Conservation (phyloP, 2,329 filamentous ascomycete species). For the Dactylonectria estremocensis region DNA sequence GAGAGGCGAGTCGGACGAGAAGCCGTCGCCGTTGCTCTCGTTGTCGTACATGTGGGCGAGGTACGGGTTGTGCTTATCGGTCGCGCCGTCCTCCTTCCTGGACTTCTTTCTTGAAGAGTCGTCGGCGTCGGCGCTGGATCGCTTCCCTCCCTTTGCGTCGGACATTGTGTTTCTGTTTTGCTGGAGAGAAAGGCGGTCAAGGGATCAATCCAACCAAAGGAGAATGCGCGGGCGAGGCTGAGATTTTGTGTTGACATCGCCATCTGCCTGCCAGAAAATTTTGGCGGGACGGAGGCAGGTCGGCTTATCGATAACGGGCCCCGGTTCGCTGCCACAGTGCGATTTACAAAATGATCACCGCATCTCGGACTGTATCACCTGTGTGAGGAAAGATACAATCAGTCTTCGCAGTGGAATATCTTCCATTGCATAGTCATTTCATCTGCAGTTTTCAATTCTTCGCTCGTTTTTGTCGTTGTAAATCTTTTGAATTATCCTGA, state of each 20-base stretch:
- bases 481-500: neutral
- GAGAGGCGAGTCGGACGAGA: conserved; percentile 65
- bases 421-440: no score
- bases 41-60: conserved; percentile 87
- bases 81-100: conserved; percentile 54
- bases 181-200: conserved; percentile 19
- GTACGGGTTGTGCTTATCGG: conserved; percentile 80
- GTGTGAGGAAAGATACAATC: neutral
- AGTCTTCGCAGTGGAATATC: no score
- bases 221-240: conserved; percentile 45
- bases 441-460: neutral
- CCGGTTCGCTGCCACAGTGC: conserved; percentile 36
- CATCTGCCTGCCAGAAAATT: conserved; percentile 47
- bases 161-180: conserved; percentile 53
- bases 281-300: conserved; percentile 45
- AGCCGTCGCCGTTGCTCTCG: conserved; percentile 56
- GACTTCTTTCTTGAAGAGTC: conserved; percentile 61
- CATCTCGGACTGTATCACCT: conserved; percentile 5
- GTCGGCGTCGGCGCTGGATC: conserved; percentile 61
- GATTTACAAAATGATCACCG: neutral
- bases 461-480: no score
- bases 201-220: conserved; percentile 14
- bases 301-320: conserved; percentile 54
- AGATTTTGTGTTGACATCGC: conserved; percentile 36
- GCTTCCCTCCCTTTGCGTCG: conserved; percentile 59